A percentile compares a stretch with the other conserved stretches of the same genome.
These are phyloP conservation scores for Eragrostis nindensis DNA, from an alignment of 176 grass and related monocot genomes.

Conservation along the genomic window DNA sequence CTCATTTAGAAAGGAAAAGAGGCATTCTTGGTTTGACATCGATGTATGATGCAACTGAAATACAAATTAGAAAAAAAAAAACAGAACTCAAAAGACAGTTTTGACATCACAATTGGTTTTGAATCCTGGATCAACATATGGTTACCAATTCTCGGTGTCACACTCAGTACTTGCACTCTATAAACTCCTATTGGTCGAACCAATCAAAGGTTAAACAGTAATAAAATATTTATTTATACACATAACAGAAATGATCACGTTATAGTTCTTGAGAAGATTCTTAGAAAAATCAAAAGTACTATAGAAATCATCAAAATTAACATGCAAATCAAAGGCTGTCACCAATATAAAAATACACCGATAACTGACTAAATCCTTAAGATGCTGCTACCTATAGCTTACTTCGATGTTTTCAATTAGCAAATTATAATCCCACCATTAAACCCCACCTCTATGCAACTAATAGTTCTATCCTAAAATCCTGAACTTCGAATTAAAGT, in stretches of 20 bases:
- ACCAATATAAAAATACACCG: background rate
- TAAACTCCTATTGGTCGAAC: background rate
- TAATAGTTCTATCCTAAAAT: no score
- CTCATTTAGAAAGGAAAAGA: background rate
- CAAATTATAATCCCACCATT: background rate
- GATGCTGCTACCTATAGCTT: background rate
- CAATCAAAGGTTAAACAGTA: background rate
- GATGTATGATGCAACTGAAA: background rate
- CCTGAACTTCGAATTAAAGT: background rate
- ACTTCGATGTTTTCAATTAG: background rate
- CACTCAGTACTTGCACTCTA: background rate
- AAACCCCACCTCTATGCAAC: slow-evolving; percentile 4
- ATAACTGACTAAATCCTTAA: background rate
- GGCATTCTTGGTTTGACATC: background rate
- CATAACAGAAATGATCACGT: background rate
- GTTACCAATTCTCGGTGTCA: background rate
- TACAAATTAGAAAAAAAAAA: background rate
- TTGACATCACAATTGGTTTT: background rate
- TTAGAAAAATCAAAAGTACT: background rate
- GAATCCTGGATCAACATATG: background rate
- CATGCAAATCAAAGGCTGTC: no score
- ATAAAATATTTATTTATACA: background rate
- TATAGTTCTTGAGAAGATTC: background rate
- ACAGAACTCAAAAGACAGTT: background rate
- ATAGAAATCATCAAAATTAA: background rate